Base-by-base conservation (phyloP, 192 early-diverging fungal genomes). In the Mortierella alpina region DNA sequence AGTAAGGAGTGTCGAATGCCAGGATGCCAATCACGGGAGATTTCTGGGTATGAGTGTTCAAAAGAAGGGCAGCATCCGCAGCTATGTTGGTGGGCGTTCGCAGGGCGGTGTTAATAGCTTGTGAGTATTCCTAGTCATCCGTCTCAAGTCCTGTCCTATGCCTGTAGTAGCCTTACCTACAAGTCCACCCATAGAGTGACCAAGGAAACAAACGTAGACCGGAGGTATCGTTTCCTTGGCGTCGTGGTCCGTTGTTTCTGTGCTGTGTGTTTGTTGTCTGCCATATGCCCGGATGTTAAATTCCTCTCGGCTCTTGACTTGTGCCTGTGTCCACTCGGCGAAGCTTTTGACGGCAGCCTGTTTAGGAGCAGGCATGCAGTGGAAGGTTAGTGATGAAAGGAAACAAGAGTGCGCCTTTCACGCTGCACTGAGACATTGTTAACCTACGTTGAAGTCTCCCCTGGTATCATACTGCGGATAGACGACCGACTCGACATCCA, bases 161-260 rank as follows among this genome's bases (percentile, higher is more conserved):
- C 23, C 15, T n/a, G 31, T 3, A 31, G 31, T 31, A 31, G 31
- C 17, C 64, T 72, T 88, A 90, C 89, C 86, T 15, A 90, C 84
- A 64, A 91, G 77, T 15, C 90, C 90, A 59, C 90, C 90, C 87
- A 91, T 89, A 7, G 88, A 89, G 70, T 90, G 83, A 4, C 86
- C 83, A 23, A 78, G 15, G 48, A 82, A 71, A 56, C 74, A 70
- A 1, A 82, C 68, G 54, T 59, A 73, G 67, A 82, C 73, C 12
- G 68, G 69, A 15, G 69, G 63, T 69, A 69, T 62, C 40, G 12
- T 75, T 14, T 63, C 59, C 31, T 68, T 46, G 11, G 46, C 4
- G 9, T 9, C 20, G 7, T 17, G 55, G 41, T 45, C 45, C 57
- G 12, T 48, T 31, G 13, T 56, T 68, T 68, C 18, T 45, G n/a